Percentiles rank a stretch among this genome's conserved stretches.
These are phyloP conservation scores for Pseudotulostoma volvatum DNA, from an alignment of 495 filamentous ascomycete species.

Conservation along the genomic window DNA sequence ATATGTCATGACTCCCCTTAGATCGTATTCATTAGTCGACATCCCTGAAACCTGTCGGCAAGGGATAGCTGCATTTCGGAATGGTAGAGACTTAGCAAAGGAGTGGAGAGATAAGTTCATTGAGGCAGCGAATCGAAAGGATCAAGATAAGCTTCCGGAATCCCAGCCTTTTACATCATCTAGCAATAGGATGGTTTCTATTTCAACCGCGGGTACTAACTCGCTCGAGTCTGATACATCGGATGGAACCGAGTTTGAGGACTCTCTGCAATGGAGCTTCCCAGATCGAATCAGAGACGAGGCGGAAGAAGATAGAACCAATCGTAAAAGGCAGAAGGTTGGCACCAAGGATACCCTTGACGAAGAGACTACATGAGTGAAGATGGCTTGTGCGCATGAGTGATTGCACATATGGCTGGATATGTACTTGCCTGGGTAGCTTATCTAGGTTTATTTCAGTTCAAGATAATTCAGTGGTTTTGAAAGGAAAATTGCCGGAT, in stretches of 20 bases:
- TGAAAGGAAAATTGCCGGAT: too few species aligned
- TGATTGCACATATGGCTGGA: too few species aligned
- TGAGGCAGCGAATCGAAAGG: constrained; percentile 7
- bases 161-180: neutral
- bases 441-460: too few species aligned
- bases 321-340: too few species aligned
- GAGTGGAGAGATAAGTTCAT: constrained; percentile 9
- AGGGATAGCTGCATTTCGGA: constrained; percentile 4
- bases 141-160: neutral
- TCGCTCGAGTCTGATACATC: neutral
- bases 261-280: neutral
- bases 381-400: too few species aligned
- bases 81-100: constrained; percentile 10
- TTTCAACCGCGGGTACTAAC: neutral
- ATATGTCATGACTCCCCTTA: constrained; percentile 1
- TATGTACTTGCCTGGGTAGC: too few species aligned
- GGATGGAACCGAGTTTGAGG: neutral
- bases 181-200: neutral
- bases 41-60: neutral
- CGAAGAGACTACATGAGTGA: too few species aligned
- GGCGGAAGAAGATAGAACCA: too few species aligned
- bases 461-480: too few species aligned
- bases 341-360: too few species aligned
- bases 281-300: neutral
- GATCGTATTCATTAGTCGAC: neutral